Evolutionary conservation across 2,329 filamentous ascomycete genomes (phyloP).

Genomic region (Scedosporium aurantiacum): DNA sequence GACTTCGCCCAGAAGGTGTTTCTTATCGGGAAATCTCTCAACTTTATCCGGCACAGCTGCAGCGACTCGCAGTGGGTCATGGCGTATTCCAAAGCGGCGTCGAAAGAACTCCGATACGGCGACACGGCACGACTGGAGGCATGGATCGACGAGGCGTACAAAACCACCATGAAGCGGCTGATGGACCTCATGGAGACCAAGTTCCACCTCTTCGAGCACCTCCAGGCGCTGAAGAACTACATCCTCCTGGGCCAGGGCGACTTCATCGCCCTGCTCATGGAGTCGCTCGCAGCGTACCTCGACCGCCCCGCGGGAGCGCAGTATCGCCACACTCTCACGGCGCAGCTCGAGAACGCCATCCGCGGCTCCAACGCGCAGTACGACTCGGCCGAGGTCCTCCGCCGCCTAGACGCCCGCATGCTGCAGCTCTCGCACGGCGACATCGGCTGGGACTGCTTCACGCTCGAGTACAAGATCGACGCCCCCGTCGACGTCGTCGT

Average conservation of each 20-base stretch:
- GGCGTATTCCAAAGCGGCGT: constrained; percentile 83
- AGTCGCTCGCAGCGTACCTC: constrained; percentile 83
- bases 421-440: constrained; percentile 91
- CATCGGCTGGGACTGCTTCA: constrained; percentile 99
- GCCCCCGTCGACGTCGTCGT: constrained; percentile 94
- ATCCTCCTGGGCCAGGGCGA: constrained; percentile 90
- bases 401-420: constrained; percentile 93
- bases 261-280: constrained; percentile 95
- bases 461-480: constrained; percentile 95
- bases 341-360: constrained; percentile 96
- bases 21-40: constrained; percentile 91
- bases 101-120: constrained; percentile 83
- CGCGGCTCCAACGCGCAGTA: constrained; percentile 95
- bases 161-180: constrained; percentile 90
- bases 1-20: constrained; percentile 97
- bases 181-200: constrained; percentile 91
- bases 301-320: constrained; percentile 94
- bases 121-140: constrained; percentile 84
- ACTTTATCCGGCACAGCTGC: constrained; percentile 95
- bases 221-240: constrained; percentile 87
- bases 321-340: constrained; percentile 91
- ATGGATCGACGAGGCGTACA: constrained; percentile 95
- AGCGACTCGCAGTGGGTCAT: constrained; percentile 93
- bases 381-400: constrained; percentile 82
- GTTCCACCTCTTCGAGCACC: constrained; percentile 87